phyloP scores from a whole-genome alignment of 2,329 filamentous ascomycete genomes.

The Aphanocladium album region DNA sequence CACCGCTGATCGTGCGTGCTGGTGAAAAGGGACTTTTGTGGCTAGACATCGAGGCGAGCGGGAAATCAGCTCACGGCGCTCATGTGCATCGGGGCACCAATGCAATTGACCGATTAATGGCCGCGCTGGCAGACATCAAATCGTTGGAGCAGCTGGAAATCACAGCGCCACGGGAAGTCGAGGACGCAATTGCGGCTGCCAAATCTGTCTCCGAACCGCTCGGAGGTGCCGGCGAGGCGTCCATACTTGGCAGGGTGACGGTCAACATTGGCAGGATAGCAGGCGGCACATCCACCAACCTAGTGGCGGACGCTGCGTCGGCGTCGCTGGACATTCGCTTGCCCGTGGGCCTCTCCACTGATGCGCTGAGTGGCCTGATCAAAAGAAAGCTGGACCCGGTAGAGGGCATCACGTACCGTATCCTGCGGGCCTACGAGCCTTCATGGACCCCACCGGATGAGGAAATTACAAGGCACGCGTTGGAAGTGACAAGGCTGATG shows the following conservation, averaged over 20 bases:
- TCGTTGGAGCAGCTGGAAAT: conserved; percentile 3
- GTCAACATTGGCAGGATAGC: conserved; percentile 16
- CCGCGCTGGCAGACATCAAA: conserved; percentile 8
- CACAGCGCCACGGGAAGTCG: not conserved
- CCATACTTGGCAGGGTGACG: conserved; percentile 8
- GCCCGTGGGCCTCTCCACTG: conserved; percentile 11
- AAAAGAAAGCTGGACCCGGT: not conserved
- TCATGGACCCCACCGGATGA: conserved; percentile 14
- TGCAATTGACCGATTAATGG: conserved; percentile 13
- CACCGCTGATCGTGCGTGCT: conserved; percentile 10
- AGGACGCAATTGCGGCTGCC: conserved; percentile 1
- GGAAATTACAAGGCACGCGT: conserved; percentile 8
- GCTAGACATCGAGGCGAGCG: conserved; percentile 12
- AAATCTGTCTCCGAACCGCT: conserved; percentile 13
- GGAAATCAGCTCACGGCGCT: conserved; percentile 13
- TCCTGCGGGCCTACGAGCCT: conserved; percentile 11
- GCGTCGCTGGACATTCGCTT: conserved; percentile 14
- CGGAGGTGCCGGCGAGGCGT: conserved; percentile 12
- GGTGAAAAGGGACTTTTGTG: conserved; percentile 16
- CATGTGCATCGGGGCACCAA: conserved; percentile 14
- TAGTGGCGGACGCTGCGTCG: conserved; percentile 13
- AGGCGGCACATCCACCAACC: conserved; percentile 15
- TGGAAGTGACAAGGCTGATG: conserved; percentile 10
- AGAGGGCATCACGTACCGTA: not conserved
- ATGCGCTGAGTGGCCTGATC: conserved; percentile 1